Conservation (phyloP, 805 yeast species). For the Scheffersomyces ergatensis region DNA sequence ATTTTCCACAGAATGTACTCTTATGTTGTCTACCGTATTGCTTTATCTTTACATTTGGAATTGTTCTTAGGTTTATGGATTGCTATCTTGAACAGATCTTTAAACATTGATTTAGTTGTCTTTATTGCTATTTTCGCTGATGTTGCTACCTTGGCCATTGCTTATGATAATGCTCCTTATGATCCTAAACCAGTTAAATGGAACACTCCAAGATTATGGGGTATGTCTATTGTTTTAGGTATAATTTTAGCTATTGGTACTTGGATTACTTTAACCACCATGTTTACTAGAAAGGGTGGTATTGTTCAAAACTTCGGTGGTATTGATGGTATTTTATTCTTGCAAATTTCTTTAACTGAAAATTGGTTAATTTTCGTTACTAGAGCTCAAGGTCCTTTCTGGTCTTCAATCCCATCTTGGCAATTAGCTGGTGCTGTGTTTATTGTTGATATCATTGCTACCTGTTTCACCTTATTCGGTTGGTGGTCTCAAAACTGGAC, state of each 20-base stretch:
- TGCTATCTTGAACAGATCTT: slow-evolving; percentile 83
- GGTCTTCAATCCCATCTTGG: slow-evolving; percentile 97
- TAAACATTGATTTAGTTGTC: slow-evolving; percentile 88
- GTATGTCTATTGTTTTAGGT: slow-evolving; percentile 90
- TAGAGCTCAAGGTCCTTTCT: slow-evolving; percentile 97
- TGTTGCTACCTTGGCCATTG: slow-evolving; percentile 95
- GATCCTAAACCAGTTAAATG: slow-evolving; percentile 92
- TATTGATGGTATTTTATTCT: slow-evolving; percentile 87
- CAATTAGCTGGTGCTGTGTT: slow-evolving; percentile 93
- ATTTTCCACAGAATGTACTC: slow-evolving; percentile 99
- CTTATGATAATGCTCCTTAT: slow-evolving; percentile 96
- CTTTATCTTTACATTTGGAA: slow-evolving; percentile 91
- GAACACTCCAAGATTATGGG: slow-evolving; percentile 97
- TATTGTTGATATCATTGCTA: slow-evolving; percentile 85
- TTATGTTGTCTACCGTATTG: slow-evolving; percentile 97
- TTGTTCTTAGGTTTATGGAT: slow-evolving; percentile 94
- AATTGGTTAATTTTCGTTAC: slow-evolving; percentile 97
- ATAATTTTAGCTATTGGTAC: slow-evolving; percentile 83
- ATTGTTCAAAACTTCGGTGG: slow-evolving; percentile 95
- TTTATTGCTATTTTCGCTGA: slow-evolving; percentile 97
- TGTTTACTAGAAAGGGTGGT: slow-evolving; percentile 90
- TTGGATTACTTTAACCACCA: slow-evolving; percentile 93
- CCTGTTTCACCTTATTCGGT: slow-evolving; percentile 90
- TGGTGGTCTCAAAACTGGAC: slow-evolving; percentile 99
- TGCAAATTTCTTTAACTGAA: slow-evolving; percentile 92